Conservation (phyloP, 345 rosid species). For the Brassica juncea region DNA sequence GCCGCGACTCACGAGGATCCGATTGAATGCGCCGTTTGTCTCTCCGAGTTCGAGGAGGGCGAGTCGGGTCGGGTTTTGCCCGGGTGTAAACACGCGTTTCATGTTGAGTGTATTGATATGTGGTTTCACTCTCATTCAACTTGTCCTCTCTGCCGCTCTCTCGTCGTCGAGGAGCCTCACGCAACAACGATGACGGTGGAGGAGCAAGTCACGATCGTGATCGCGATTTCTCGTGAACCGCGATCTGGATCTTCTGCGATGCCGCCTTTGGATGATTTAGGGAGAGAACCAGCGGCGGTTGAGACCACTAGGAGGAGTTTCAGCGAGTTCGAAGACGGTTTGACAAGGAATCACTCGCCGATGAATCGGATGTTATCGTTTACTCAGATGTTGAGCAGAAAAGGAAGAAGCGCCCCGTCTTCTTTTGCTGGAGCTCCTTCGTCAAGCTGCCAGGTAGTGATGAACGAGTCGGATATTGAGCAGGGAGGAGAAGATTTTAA, state of each 20-base stretch:
- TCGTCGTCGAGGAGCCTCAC: not conserved
- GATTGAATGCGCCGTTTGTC: not conserved
- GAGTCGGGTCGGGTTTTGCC: not conserved
- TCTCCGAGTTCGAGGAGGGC: not conserved
- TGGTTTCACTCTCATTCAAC: not conserved
- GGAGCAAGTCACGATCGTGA: not conserved
- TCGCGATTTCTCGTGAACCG: not conserved
- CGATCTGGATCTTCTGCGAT: not conserved
- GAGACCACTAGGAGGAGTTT: no score
- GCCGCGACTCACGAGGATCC: not conserved
- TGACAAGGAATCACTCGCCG: not conserved
- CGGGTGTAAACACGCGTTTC: not conserved
- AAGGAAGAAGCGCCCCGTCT: constrained; percentile 43
- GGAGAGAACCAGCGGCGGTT: no score
- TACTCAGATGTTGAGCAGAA: constrained; percentile 30
- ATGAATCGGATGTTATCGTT: not conserved
- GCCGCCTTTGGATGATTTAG: no score
- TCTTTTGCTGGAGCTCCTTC: constrained; percentile 33
- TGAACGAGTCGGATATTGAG: constrained; percentile 48
- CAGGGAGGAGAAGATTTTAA: constrained; percentile 33
- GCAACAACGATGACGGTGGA: not conserved
- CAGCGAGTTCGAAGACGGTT: no score
- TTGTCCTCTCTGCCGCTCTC: not conserved
- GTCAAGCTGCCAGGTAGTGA: constrained; percentile 24
- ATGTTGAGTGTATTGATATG: not conserved